phyloP scores from a whole-genome alignment of 208 protist genomes.

The Acanthamoeba royreba region DNA sequence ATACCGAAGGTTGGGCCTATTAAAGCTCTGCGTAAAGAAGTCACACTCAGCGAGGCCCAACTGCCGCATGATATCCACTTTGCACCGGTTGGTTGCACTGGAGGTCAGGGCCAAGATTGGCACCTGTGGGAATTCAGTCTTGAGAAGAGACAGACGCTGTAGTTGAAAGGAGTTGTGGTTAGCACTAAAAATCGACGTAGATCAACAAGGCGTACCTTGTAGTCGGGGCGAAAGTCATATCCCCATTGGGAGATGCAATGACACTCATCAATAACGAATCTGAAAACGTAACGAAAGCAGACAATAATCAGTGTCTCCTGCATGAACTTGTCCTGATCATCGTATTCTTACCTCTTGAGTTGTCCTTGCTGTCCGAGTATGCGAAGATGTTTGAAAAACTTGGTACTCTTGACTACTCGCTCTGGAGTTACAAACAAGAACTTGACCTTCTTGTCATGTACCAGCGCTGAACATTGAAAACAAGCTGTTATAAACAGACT shows the following conservation, averaged over 20 bases:
- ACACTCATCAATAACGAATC: conserved; percentile 86
- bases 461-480: neutral
- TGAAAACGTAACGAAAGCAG: too few relatives aligned
- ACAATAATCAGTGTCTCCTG: neutral
- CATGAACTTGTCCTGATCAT: neutral
- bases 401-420: conserved; percentile 57
- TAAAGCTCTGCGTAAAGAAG: conserved; percentile 75
- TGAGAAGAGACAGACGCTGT: conserved; percentile 51
- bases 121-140: neutral
- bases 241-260: conserved; percentile 89
- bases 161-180: neutral
- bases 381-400: neutral
- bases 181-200: neutral
- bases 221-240: conserved; percentile 86
- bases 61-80: conserved; percentile 78
- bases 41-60: conserved; percentile 74
- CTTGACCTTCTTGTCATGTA: conserved; percentile 29
- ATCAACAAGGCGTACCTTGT: conserved; percentile 57
- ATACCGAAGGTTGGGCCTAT: conserved; percentile 70
- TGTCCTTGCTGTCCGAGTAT: neutral
- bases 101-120: conserved; percentile 80
- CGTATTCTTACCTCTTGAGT: conserved; percentile 53
- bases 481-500: neutral
- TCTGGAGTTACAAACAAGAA: conserved; percentile 86
- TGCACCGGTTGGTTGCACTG: conserved; percentile 80